A percentile compares a stretch with the other conserved stretches of the same genome.
phyloP scores from a whole-genome alignment of 257 asterid species.

The Petunia axillaris region DNA sequence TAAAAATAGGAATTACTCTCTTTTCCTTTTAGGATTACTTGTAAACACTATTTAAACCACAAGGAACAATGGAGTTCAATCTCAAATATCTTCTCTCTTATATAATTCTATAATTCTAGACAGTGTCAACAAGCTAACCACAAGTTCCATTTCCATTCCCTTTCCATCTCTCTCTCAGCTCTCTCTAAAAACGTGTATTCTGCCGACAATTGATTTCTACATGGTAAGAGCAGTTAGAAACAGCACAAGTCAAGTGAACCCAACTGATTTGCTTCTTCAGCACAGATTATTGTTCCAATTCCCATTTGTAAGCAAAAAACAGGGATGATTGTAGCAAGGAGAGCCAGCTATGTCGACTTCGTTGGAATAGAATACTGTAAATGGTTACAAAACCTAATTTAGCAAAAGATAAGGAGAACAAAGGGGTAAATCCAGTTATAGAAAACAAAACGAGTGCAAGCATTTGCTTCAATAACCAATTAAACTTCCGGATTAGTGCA shows the following conservation, averaged over 20 bases:
- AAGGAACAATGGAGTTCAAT: too few relatives aligned
- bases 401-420: background rate
- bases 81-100: too few relatives aligned
- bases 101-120: background rate
- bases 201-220: background rate
- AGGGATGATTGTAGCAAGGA: slow-evolving; percentile 11
- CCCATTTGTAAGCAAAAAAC: background rate
- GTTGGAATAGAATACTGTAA: background rate
- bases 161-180: background rate
- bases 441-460: background rate
- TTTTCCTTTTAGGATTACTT: too few relatives aligned
- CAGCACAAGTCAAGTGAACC: background rate
- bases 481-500: background rate
- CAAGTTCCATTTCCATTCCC: background rate
- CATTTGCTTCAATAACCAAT: slow-evolving; percentile 4
- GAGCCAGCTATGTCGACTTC: background rate
- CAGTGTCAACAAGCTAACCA: background rate
- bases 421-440: background rate
- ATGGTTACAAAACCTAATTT: background rate
- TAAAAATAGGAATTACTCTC: too few relatives aligned
- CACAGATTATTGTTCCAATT: background rate
- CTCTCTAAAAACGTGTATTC: background rate
- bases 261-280: slow-evolving; percentile 4
- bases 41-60: too few relatives aligned
- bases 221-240: background rate